Evolutionary conservation across 352 stramenopile genomes (phyloP).

Genomic region (Phytophthora pistaciae): DNA sequence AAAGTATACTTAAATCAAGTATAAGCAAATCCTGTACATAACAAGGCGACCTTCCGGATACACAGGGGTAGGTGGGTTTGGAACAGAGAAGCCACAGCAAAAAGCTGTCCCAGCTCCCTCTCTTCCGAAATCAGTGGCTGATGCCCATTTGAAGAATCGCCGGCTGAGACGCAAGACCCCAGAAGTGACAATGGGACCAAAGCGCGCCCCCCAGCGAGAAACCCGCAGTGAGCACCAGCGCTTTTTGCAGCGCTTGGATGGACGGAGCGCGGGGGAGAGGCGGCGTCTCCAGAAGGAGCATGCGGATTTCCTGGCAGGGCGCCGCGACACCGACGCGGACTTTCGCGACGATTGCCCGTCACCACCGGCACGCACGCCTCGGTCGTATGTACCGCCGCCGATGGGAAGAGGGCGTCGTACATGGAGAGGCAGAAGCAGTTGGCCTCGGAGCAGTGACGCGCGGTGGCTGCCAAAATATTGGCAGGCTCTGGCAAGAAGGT

Average conservation of each 20-base stretch:
- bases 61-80: too few relatives aligned
- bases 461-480: not conserved
- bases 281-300: not conserved
- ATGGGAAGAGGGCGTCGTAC: not conserved
- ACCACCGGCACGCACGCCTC: not conserved
- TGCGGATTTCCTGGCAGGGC: not conserved
- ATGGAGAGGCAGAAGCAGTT: not conserved
- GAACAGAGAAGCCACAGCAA: too few relatives aligned
- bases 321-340: not conserved
- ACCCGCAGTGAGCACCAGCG: not conserved
- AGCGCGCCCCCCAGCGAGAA: not conserved
- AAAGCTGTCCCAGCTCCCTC: too few relatives aligned
- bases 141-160: too few relatives aligned
- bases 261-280: not conserved
- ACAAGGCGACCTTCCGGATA: too few relatives aligned
- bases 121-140: too few relatives aligned
- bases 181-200: too few relatives aligned
- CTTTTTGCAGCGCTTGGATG: not conserved
- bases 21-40: too few relatives aligned
- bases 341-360: not conserved
- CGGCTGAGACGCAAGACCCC: too few relatives aligned
- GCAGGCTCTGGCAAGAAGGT: not conserved
- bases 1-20: too few relatives aligned
- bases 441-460: not conserved
- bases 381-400: too few relatives aligned